Percentiles rank a stretch among this genome's conserved stretches.
Evolutionary conservation across 2,329 filamentous ascomycete species (phyloP).

Genomic region (Apiospora malaysiana): DNA sequence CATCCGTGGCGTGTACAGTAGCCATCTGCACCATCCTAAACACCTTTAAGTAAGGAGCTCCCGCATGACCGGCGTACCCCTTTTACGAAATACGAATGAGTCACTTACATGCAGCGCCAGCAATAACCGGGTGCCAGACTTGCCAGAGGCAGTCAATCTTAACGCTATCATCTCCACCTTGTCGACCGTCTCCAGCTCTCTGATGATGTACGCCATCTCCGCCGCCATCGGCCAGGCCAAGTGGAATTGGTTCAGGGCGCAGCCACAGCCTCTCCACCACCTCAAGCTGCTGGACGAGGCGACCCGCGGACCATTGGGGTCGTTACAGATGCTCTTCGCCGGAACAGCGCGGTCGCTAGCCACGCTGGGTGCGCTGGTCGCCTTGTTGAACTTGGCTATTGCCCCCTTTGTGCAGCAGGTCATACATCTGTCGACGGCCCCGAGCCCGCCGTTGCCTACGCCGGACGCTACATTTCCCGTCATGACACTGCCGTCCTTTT

Average conservation of each 20-base stretch:
- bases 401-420: slow-evolving; percentile 23
- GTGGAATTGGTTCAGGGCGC: slow-evolving; percentile 22
- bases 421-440: not conserved
- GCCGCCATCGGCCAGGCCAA: slow-evolving; percentile 23
- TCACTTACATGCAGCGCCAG: not conserved
- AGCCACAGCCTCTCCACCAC: not conserved
- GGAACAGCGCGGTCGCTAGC: not conserved
- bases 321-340: not conserved
- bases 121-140: not conserved
- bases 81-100: not conserved
- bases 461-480: not conserved
- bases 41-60: not conserved
- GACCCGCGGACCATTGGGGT: not conserved
- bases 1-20: not conserved
- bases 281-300: slow-evolving; percentile 19
- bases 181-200: slow-evolving; percentile 12
- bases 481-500: not conserved
- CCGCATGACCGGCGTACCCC: no score
- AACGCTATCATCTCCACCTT: slow-evolving; percentile 16
- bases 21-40: not conserved
- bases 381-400: not conserved
- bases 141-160: not conserved
- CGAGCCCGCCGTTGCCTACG: not conserved
- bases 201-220: slow-evolving; percentile 20
- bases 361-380: not conserved